These are phyloP conservation scores for Melastoma malabathricum DNA, from an alignment of 345 rosid genomes.

Conservation along the genomic window DNA sequence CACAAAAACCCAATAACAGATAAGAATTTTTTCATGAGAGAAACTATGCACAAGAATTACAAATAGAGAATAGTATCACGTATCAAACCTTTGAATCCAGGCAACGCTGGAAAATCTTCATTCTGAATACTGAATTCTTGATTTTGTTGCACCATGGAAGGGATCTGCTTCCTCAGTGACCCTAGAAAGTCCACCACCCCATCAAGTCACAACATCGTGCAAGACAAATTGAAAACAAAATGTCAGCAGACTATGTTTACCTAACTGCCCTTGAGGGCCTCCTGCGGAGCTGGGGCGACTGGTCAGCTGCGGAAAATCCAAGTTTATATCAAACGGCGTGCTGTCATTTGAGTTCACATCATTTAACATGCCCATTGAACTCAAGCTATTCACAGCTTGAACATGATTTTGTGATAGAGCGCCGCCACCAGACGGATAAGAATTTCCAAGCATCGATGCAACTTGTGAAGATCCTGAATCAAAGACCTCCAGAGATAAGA, in stretches of 20 bases:
- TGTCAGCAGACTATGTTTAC: conserved; percentile 17
- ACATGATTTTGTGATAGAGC: conserved; percentile 82
- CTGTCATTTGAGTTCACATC: conserved; percentile 66
- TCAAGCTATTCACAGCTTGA: conserved; percentile 74
- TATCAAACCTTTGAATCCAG: conserved; percentile 77
- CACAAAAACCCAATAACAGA: not conserved
- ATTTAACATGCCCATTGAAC: conserved; percentile 79
- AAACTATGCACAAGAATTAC: too few species aligned
- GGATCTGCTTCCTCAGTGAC: conserved; percentile 78
- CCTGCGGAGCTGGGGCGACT: conserved; percentile 97
- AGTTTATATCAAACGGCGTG: conserved; percentile 87
- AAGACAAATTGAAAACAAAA: too few species aligned
- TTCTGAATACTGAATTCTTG: conserved; percentile 99
- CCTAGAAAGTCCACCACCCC: conserved; percentile 27
- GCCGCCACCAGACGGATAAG: conserved; percentile 68
- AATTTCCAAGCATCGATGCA: conserved; percentile 66
- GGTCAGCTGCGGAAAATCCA: conserved; percentile 83
- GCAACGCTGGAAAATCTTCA: conserved; percentile 98
- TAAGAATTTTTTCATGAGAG: conserved; percentile 4
- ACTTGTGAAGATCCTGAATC: conserved; percentile 88
- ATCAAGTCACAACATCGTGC: too few species aligned
- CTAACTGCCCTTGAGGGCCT: conserved; percentile 95
- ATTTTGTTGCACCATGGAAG: conserved; percentile 87
- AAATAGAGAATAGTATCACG: too few species aligned
- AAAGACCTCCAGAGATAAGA: conserved; percentile 6